phyloP scores from a whole-genome alignment of 306 rosid species.

The Carpinus viminea region DNA sequence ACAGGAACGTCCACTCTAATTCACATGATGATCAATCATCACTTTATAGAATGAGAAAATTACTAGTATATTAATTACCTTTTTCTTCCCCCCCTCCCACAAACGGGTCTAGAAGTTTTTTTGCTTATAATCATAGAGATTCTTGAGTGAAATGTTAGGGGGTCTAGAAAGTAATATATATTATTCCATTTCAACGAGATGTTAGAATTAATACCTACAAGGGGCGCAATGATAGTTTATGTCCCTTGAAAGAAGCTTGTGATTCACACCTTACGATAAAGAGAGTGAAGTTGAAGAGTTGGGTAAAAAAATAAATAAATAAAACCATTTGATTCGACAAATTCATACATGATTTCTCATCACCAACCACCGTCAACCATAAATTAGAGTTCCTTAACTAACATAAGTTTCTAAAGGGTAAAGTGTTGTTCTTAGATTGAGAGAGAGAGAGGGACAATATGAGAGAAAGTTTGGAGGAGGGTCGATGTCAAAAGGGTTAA shows the following conservation, averaged over 20 bases:
- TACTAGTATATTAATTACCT: constrained; percentile 31
- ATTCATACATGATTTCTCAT: constrained; percentile 33
- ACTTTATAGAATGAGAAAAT: constrained; percentile 43
- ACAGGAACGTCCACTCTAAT: constrained; percentile 47
- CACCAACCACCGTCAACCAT: constrained; percentile 46
- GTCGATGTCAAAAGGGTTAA: constrained; percentile 55
- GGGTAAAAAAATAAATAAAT: background rate
- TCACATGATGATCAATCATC: constrained; percentile 60
- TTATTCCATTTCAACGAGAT: constrained; percentile 36
- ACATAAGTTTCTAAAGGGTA: constrained; percentile 22
- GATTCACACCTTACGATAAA: constrained; percentile 52
- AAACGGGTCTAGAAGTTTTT: constrained; percentile 22
- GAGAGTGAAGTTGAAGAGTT: constrained; percentile 50
- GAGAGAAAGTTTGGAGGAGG: constrained; percentile 46
- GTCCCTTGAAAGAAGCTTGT: constrained; percentile 54
- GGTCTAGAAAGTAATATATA: constrained; percentile 50
- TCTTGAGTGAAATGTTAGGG: constrained; percentile 34
- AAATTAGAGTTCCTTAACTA: constrained; percentile 28
- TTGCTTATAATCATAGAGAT: constrained; percentile 31
- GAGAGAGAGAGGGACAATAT: constrained; percentile 11
- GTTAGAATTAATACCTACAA: constrained; percentile 42
- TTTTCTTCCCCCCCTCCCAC: constrained; percentile 34
- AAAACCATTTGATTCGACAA: constrained; percentile 16
- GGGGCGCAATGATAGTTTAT: constrained; percentile 54
- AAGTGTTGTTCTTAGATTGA: constrained; percentile 29